phyloP scores from a whole-genome alignment of 306 rosid genomes.

The Lathyrus sativus region DNA sequence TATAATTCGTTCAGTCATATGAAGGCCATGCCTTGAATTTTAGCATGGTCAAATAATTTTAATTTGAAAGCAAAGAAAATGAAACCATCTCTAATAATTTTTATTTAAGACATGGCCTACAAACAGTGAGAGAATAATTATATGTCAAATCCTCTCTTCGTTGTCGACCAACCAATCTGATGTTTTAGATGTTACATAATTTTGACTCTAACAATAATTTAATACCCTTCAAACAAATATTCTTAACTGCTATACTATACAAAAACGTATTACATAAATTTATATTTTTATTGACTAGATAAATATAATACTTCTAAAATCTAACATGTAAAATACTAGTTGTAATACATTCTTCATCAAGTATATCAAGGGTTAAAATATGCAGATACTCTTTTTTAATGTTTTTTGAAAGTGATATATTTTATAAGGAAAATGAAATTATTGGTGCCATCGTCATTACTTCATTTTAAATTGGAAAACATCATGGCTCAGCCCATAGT shows the following conservation, averaged over 20 bases:
- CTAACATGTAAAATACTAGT: slow-evolving; percentile 2
- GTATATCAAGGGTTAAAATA: slow-evolving; percentile 19
- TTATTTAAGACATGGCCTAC: not conserved
- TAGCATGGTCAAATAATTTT: not conserved
- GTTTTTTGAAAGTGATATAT: not conserved
- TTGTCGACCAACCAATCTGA: slow-evolving; percentile 1
- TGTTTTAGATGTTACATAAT: slow-evolving; percentile 9
- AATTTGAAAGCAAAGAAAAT: not conserved
- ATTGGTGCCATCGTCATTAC: not conserved
- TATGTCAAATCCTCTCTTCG: not conserved
- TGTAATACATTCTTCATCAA: not conserved
- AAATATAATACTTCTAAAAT: not conserved
- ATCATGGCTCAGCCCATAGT: slow-evolving; percentile 44
- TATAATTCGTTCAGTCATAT: no score
- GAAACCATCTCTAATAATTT: not conserved
- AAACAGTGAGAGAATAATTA: not conserved
- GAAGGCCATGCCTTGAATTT: no score
- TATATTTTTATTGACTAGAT: not conserved
- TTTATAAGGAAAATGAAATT: not conserved
- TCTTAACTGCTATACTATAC: not conserved
- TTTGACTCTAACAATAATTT: not conserved
- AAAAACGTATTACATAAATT: not conserved
- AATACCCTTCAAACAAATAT: slow-evolving; percentile 4
- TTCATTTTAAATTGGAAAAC: slow-evolving; percentile 25
- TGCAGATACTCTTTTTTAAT: not conserved